A percentile compares a stretch with the other conserved stretches of the same genome.
These are phyloP conservation scores for Postia placenta DNA, from an alignment of 768 basidiomycete species.

Conservation along the genomic window DNA sequence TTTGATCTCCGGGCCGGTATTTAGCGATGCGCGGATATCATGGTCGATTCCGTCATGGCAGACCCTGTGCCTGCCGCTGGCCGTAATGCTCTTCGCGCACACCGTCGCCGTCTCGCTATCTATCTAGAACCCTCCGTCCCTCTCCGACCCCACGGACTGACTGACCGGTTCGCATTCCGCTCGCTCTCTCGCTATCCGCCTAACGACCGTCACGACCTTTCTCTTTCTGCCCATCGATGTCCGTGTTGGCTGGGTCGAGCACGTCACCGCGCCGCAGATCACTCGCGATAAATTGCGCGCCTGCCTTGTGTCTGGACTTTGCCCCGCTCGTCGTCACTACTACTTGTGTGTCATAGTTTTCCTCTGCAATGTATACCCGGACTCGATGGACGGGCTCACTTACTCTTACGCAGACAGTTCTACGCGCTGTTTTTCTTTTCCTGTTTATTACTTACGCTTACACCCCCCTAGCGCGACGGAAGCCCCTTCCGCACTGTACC, in stretches of 20 bases:
- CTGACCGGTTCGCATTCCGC: not conserved
- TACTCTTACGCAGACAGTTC: not conserved
- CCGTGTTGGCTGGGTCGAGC: not conserved
- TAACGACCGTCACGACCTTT: constrained; percentile 1
- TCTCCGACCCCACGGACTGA: not conserved
- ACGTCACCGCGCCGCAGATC: not conserved
- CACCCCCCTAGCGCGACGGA: no score
- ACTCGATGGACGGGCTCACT: constrained; percentile 3
- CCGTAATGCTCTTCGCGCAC: not conserved
- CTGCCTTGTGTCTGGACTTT: not conserved
- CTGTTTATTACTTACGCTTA: constrained; percentile 1
- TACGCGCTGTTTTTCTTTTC: not conserved
- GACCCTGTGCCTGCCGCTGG: not conserved
- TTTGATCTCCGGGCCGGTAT: not conserved
- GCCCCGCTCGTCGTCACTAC: not conserved
- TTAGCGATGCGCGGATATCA: not conserved
- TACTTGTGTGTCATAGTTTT: not conserved
- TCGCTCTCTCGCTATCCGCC: not conserved
- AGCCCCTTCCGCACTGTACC: no score
- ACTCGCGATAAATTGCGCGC: no score
- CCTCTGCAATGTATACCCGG: constrained; percentile 5
- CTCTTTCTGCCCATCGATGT: not conserved
- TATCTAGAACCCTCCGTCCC: constrained; percentile 1
- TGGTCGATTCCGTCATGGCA: not conserved
- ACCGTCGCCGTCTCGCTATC: not conserved